Conservation (phyloP, 2,329 filamentous ascomycete genomes). For the Geoglossum cookeanum region DNA sequence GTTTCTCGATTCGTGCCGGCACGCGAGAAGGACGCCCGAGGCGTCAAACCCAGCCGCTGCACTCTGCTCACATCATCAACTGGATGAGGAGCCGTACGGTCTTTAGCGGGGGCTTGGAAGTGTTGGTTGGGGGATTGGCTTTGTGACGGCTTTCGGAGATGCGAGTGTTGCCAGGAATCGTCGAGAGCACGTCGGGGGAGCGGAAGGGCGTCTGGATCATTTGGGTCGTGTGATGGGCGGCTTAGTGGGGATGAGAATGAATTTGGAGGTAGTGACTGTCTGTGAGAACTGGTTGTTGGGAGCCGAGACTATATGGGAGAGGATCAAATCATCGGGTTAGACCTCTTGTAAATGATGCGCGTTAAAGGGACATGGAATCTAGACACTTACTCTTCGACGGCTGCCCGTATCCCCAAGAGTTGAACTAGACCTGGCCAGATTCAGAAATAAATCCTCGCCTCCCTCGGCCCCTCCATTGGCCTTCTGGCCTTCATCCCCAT, state of each 20-base stretch:
- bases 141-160: background rate
- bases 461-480: background rate
- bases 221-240: background rate
- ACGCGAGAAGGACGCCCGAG: background rate
- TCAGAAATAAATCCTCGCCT: conserved; percentile 15
- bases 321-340: too few species aligned
- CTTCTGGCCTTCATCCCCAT: background rate
- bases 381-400: conserved; percentile 2
- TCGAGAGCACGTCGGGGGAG: background rate
- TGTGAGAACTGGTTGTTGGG: background rate
- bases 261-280: conserved; percentile 1
- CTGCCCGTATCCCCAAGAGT: conserved; percentile 6
- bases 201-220: background rate
- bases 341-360: too few species aligned
- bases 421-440: conserved; percentile 14
- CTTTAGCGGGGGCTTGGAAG: background rate
- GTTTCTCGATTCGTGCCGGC: background rate
- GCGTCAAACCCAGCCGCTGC: background rate
- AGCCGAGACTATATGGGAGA: conserved; percentile 1
- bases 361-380: background rate
- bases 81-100: background rate
- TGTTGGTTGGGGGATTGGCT: background rate
- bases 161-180: background rate
- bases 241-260: conserved; percentile 1
- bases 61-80: background rate